Base-by-base conservation (phyloP, 1,284 basidiomycete species). In the Ceratobasidium sp. region DNA sequence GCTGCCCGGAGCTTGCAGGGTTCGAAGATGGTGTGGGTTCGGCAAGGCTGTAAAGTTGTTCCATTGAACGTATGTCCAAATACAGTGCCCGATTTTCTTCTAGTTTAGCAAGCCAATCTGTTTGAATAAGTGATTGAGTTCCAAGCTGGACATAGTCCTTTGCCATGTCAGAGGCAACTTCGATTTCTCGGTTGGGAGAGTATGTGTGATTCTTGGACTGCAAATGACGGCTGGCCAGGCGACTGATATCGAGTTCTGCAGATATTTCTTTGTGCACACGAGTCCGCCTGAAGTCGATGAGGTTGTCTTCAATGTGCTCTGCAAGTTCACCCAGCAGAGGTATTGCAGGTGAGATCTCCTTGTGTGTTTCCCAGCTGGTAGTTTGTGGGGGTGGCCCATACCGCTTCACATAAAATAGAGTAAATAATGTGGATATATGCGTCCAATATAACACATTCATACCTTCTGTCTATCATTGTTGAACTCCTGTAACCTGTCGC, bases 361-460 rank as follows among this genome's bases (percentile, higher is more conserved):
- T 56, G 29, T 56, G 54, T 11, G 54, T 9, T n/a, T 56, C 54
- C 54, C 54, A 56, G n/a, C 54, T 56, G 1, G 54, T 56, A 1
- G 54, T 56, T n/a, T 56, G 54, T 1, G 54, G 54, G n/a, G 54
- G 54, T 56, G 54, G 54, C 15, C 54, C 54, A 56, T 19, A 56
- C 29, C 22, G 54, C 54, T 56, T 19, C n/a, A 32, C 9, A 22
- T 9, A 22, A 2, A 56, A 9, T 17, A 9, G 11, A 17, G 54
- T 56, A 1, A n/a, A 56, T 22, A 11, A 56, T 1, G 54, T 56
- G 54, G 54, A 9, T 56, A 56, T 56, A 56, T 56, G 54, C 54
- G 29, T n/a, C 15, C n/a, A 46, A 17, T 9, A 13, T 46, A 1
- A 17, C 11, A 17, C 44, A 13, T 17, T 17, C 44, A 46, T 17